Evolutionary conservation across 140 eudicot species (phyloP).

Genomic region (Cichorium intybus): DNA sequence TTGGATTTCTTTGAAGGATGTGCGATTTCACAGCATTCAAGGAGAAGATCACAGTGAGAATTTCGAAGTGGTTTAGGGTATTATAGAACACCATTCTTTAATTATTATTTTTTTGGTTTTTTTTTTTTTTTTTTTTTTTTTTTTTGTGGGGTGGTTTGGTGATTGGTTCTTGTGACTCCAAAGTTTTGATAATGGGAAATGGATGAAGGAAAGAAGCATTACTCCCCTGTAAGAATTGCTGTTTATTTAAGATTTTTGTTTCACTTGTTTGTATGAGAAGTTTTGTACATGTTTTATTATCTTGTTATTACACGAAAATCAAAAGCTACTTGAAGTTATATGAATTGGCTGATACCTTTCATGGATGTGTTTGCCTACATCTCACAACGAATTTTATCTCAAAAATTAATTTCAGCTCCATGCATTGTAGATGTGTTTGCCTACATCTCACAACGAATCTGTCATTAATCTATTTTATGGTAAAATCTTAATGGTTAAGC

Average conservation of each 20-base stretch:
- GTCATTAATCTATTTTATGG: too few species aligned
- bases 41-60: slow-evolving; percentile 57
- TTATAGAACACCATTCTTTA: slow-evolving; percentile 53
- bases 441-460: too few species aligned
- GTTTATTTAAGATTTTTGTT: slow-evolving; percentile 39
- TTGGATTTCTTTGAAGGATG: slow-evolving; percentile 63
- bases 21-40: slow-evolving; percentile 45
- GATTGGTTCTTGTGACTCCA: slow-evolving; percentile 27
- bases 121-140: too few species aligned
- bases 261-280: slow-evolving; percentile 51
- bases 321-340: too few species aligned
- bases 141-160: slow-evolving; percentile 34
- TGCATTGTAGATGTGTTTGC: too few species aligned
- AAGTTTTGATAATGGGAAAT: slow-evolving; percentile 25
- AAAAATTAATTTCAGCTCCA: too few species aligned
- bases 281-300: slow-evolving; percentile 42
- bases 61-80: background rate
- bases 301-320: slow-evolving; percentile 28
- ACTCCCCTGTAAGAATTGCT: slow-evolving; percentile 56
- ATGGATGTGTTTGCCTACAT: too few species aligned
- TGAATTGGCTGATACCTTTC: too few species aligned
- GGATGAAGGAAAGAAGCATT: slow-evolving; percentile 24
- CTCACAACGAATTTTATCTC: too few species aligned
- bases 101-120: too few species aligned
- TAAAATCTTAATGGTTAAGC: too few species aligned